These are phyloP conservation scores for Microbotryum violaceum DNA, from an alignment of 1,284 basidiomycete species.

Conservation along the genomic window DNA sequence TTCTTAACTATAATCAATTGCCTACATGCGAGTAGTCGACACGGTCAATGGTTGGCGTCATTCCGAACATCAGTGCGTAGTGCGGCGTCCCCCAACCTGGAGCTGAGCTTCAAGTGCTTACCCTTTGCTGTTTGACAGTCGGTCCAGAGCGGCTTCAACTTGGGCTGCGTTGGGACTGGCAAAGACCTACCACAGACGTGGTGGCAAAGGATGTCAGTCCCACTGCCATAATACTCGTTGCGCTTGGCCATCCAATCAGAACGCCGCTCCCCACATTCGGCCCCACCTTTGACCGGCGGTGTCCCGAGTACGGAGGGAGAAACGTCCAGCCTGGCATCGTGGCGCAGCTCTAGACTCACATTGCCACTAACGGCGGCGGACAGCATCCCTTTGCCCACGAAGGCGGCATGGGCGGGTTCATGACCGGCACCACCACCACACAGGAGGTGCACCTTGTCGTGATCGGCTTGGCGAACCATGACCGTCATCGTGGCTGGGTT, in stretches of 20 bases:
- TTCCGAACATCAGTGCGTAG: constrained; percentile 70
- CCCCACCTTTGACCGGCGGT: too few species aligned
- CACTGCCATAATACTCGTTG: too few species aligned
- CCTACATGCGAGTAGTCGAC: not conserved
- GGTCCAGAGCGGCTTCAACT: constrained; percentile 35
- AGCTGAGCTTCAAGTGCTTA: not conserved
- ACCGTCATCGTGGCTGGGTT: constrained; percentile 49
- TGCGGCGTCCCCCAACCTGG: not conserved
- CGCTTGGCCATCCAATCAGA: not conserved
- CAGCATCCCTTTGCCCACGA: constrained; percentile 66
- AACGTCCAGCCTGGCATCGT: too few species aligned
- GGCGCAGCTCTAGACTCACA: constrained; percentile 51
- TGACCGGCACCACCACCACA: constrained; percentile 88
- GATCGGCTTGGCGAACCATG: constrained; percentile 52
- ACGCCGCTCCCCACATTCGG: too few species aligned
- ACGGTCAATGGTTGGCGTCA: constrained; percentile 36
- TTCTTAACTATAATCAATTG: constrained; percentile 25
- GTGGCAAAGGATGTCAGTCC: too few species aligned
- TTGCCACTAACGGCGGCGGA: constrained; percentile 78
- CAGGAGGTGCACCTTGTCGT: constrained; percentile 66
- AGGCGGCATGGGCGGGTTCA: constrained; percentile 56
- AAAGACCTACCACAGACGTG: constrained; percentile 38
- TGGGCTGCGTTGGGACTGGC: constrained; percentile 48
- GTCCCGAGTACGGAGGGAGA: too few species aligned
- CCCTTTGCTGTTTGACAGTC: constrained; percentile 16